phyloP scores from a whole-genome alignment of 257 asterid species.

The Solanum boliviense region DNA sequence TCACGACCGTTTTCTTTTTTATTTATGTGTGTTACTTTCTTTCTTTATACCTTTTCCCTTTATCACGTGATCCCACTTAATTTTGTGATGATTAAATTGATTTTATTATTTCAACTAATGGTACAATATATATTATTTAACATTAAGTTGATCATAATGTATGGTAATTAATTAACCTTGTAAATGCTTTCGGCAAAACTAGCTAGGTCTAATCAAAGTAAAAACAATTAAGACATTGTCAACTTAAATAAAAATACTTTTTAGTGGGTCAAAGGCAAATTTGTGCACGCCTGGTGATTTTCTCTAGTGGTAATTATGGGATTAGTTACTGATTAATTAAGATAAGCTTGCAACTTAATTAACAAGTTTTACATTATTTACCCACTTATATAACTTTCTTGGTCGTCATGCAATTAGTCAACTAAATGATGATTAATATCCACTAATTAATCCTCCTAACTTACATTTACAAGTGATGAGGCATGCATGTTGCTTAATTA shows the following conservation, averaged over 20 bases:
- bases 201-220: not conserved
- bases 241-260: not conserved
- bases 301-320: not conserved
- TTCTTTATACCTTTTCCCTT: not conserved
- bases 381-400: not conserved
- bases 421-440: not conserved
- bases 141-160: not conserved
- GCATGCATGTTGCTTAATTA: not conserved
- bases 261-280: conserved; percentile 1
- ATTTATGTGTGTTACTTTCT: not conserved
- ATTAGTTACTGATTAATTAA: not conserved
- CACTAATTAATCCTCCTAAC: not conserved
- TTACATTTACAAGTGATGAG: not conserved
- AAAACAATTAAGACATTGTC: not conserved
- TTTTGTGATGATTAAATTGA: not conserved
- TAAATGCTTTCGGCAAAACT: conserved; percentile 8
- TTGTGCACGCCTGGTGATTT: conserved; percentile 5
- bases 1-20: not conserved
- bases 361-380: not conserved
- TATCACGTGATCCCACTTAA: conserved; percentile 4
- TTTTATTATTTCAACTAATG: not conserved
- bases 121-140: not conserved
- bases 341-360: not conserved
- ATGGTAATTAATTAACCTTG: not conserved
- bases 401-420: not conserved